Conservation (phyloP, 306 rosid species). For the Fagus crenata region DNA sequence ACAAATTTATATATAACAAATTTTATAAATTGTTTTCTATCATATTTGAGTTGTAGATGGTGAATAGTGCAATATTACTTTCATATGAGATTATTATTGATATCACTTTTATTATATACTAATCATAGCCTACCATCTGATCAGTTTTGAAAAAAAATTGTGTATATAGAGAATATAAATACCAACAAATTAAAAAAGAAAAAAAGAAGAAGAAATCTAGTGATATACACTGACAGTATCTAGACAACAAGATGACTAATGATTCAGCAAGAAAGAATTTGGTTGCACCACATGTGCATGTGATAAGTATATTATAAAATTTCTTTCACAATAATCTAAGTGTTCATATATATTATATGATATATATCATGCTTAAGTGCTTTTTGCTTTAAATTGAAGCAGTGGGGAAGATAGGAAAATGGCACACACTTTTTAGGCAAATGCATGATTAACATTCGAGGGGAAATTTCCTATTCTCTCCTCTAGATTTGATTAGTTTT, state of each 20-base stretch:
- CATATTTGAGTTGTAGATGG: no score
- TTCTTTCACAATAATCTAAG: neutral
- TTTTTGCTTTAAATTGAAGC: constrained; percentile 36
- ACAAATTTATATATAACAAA: no score
- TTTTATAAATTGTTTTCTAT: no score
- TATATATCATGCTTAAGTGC: constrained; percentile 31
- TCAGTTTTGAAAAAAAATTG: no score
- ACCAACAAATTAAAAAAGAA: no score
- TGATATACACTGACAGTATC: neutral
- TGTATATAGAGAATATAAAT: no score
- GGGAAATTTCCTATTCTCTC: constrained; percentile 51
- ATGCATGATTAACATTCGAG: constrained; percentile 45
- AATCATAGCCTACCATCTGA: no score
- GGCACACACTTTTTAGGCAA: constrained; percentile 38
- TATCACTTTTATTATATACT: no score
- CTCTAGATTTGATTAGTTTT: constrained; percentile 37
- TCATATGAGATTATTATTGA: no score
- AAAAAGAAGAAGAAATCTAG: neutral
- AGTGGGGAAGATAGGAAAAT: constrained; percentile 24
- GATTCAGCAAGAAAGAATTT: neutral
- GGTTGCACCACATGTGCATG: neutral
- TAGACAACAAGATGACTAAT: constrained; percentile 27
- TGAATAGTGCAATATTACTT: no score
- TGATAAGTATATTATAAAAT: neutral
- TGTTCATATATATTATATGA: neutral